phyloP scores from a whole-genome alignment of 108 stramenopile genomes.

The Skeletonema menzelii region DNA sequence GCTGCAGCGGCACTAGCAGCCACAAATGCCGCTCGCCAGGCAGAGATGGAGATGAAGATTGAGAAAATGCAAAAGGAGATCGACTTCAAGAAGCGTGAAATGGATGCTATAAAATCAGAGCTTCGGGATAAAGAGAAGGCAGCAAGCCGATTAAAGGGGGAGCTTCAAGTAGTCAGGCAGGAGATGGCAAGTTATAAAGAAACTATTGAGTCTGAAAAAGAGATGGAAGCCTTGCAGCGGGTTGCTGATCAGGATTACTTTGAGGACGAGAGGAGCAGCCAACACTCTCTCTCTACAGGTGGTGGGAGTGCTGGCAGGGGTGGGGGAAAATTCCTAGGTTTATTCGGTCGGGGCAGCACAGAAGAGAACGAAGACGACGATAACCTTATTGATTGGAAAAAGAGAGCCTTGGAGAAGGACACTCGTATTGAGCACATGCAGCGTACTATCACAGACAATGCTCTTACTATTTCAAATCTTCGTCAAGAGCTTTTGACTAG shows the following conservation, averaged over 20 bases:
- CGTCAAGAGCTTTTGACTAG: constrained; percentile 29
- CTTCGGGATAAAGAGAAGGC: constrained; percentile 20
- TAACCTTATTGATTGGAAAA: constrained; percentile 27
- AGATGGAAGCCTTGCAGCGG: constrained; percentile 23
- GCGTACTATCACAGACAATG: constrained; percentile 30
- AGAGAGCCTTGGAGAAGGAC: constrained; percentile 32
- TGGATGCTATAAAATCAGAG: constrained; percentile 42
- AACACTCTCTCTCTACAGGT: constrained; percentile 2
- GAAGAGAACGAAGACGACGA: constrained; percentile 5
- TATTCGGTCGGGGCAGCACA: constrained; percentile 22
- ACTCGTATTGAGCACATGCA: constrained; percentile 29
- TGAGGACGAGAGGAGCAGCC: neutral
- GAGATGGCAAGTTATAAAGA: constrained; percentile 36
- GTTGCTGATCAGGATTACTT: constrained; percentile 44
- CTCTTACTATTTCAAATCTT: constrained; percentile 34
- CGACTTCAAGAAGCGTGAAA: constrained; percentile 35
- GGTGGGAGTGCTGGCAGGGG: neutral
- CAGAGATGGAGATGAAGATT: constrained; percentile 46
- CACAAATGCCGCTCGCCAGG: constrained; percentile 47
- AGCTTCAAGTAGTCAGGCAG: constrained; percentile 24
- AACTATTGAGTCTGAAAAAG: constrained; percentile 22
- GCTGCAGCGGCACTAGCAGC: constrained; percentile 45
- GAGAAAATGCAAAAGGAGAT: constrained; percentile 46
- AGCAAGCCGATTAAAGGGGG: constrained; percentile 6
- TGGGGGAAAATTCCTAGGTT: constrained; percentile 14